Evolutionary conservation across 176 grass and related monocot species (phyloP).

Genomic region (Tillandsia leiboldiana): DNA sequence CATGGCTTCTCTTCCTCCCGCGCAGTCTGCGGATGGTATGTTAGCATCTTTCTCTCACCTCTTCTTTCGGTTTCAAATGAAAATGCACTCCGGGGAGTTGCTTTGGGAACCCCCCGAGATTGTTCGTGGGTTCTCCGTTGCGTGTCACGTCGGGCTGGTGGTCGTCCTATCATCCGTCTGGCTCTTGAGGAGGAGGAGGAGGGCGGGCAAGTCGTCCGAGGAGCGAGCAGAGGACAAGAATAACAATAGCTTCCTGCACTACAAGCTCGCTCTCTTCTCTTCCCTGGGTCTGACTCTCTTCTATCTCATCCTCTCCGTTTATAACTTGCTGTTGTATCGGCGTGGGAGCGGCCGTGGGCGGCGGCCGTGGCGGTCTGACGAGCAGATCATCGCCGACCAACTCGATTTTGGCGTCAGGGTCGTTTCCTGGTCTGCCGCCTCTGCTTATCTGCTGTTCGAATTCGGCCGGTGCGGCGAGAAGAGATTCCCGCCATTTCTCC

Average conservation of each 20-base stretch:
- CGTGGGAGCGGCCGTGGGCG: neutral
- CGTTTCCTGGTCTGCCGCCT: constrained; percentile 47
- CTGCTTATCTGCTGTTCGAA: constrained; percentile 36
- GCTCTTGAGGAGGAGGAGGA: neutral
- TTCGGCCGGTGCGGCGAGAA: constrained; percentile 27
- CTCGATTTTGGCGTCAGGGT: constrained; percentile 32
- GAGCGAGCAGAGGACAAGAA: neutral
- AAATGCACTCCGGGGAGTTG: neutral
- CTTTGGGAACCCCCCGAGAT: constrained; percentile 7
- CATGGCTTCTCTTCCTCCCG: neutral
- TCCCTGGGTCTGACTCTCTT: constrained; percentile 23
- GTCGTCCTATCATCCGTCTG: constrained; percentile 14
- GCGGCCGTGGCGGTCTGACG: constrained; percentile 16
- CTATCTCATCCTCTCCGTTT: constrained; percentile 18
- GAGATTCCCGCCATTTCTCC: constrained; percentile 38
- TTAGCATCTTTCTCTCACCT: neutral
- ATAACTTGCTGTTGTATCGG: constrained; percentile 22
- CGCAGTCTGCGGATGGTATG: neutral
- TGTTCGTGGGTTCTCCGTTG: constrained; percentile 28
- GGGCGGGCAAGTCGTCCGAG: neutral
- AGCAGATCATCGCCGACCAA: neutral
- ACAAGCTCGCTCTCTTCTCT: constrained; percentile 12
- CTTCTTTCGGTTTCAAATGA: neutral
- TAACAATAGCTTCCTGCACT: constrained; percentile 9
- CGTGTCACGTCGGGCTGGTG: constrained; percentile 13